These are phyloP conservation scores for Dionaea muscipula DNA, from an alignment of 179 eudicot species.

Conservation along the genomic window DNA sequence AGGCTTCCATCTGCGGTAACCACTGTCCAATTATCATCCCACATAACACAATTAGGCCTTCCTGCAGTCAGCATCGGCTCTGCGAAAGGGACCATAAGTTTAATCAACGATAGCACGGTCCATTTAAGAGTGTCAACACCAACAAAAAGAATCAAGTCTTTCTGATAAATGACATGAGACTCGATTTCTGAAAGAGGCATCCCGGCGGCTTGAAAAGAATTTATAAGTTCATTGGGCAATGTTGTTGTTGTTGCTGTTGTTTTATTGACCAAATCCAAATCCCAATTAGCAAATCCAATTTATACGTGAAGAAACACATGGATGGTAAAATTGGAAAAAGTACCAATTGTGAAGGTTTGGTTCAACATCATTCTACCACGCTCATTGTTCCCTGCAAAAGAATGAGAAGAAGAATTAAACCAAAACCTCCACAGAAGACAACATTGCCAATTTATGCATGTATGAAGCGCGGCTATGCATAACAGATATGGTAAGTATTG, in stretches of 20 bases:
- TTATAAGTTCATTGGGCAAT: too few relatives aligned
- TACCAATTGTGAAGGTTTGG: conserved; percentile 92
- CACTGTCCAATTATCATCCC: conserved; percentile 96
- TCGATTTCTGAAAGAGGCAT: too few relatives aligned
- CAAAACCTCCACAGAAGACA: background rate
- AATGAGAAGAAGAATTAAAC: background rate
- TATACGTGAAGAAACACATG: background rate
- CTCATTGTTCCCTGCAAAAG: conserved; percentile 54
- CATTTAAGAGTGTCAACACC: background rate
- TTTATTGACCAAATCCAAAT: too few relatives aligned
- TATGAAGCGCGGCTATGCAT: too few relatives aligned
- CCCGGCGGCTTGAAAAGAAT: too few relatives aligned
- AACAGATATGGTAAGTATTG: too few relatives aligned
- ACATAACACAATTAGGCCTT: conserved; percentile 61
- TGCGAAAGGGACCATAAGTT: conserved; percentile 17
- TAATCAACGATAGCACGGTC: background rate
- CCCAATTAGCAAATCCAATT: too few relatives aligned
- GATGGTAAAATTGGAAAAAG: conserved; percentile 3
- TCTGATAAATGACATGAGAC: too few relatives aligned
- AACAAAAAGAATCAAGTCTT: background rate
- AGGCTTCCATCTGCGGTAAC: conserved; percentile 94
- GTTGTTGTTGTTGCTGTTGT: too few relatives aligned
- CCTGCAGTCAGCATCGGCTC: conserved; percentile 94
- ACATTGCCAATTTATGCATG: too few relatives aligned
- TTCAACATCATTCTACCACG: conserved; percentile 70